Evolutionary conservation across 192 early-diverging fungal species (phyloP).

Genomic region (Podila epicladia): DNA sequence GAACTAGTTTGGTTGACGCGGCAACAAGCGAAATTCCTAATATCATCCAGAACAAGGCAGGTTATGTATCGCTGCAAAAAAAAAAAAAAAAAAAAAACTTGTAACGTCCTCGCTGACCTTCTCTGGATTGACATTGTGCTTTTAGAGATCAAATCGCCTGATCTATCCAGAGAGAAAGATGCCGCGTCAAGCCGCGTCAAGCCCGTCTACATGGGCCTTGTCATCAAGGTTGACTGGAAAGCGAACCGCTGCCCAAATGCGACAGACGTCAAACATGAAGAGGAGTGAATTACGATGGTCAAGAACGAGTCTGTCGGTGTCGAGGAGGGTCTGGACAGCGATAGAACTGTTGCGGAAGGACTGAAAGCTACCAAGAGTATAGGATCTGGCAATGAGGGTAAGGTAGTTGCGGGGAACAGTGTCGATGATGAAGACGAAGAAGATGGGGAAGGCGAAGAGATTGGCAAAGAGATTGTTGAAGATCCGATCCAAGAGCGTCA

Average conservation of each 20-base stretch:
- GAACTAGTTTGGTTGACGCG: too few species aligned
- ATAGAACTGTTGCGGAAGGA: background rate
- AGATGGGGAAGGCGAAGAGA: background rate
- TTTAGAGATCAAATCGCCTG: background rate
- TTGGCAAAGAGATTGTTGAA: conserved; percentile 7
- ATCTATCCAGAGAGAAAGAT: conserved; percentile 2
- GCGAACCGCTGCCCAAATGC: conserved; percentile 14
- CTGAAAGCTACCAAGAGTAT: too few species aligned
- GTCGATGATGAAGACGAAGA: conserved; percentile 4
- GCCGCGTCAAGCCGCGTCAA: conserved; percentile 12
- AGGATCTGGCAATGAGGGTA: too few species aligned
- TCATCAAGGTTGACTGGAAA: conserved; percentile 12
- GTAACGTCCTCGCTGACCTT: too few species aligned
- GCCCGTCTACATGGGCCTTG: conserved; percentile 9
- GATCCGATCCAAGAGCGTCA: conserved; percentile 13
- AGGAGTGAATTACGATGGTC: conserved; percentile 1
- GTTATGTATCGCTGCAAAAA: too few species aligned
- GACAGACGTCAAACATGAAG: conserved; percentile 9
- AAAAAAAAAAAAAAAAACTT: too few species aligned
- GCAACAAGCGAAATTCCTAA: too few species aligned
- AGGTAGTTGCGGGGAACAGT: too few species aligned
- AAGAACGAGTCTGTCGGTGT: background rate
- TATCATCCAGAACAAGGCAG: too few species aligned
- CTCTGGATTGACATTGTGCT: too few species aligned
- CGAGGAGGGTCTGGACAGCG: conserved; percentile 9